These are phyloP conservation scores for Paraconiothyrium brasiliense DNA, from an alignment of 2,329 filamentous ascomycete genomes.

Conservation along the genomic window DNA sequence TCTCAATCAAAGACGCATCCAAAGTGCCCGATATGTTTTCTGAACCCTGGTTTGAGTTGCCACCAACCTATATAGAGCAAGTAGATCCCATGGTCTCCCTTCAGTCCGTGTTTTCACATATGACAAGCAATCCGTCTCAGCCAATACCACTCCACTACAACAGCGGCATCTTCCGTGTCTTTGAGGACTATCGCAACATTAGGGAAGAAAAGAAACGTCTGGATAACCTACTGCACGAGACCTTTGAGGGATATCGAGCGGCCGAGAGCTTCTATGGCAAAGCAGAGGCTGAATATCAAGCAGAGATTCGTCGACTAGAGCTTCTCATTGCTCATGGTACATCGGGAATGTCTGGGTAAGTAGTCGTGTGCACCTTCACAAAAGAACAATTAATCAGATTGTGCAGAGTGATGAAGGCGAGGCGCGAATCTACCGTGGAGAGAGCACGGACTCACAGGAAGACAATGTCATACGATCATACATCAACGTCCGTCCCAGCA, in stretches of 20 bases:
- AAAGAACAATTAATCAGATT: slow-evolving; percentile 15
- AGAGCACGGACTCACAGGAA: slow-evolving; percentile 37
- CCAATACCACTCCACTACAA: slow-evolving; percentile 45
- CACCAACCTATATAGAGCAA: slow-evolving; percentile 23
- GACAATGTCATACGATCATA: slow-evolving; percentile 23
- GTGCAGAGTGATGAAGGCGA: slow-evolving; percentile 49
- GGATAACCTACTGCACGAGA: slow-evolving; percentile 38
- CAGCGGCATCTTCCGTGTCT: slow-evolving; percentile 52
- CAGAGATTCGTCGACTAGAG: slow-evolving; percentile 56
- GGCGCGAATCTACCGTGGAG: slow-evolving; percentile 52
- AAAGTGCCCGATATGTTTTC: slow-evolving; percentile 32
- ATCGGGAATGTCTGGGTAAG: slow-evolving; percentile 51
- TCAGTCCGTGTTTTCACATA: slow-evolving; percentile 38
- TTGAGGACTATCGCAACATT: slow-evolving; percentile 53
- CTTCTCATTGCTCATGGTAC: slow-evolving; percentile 54
- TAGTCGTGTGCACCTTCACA: neutral
- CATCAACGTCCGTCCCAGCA: slow-evolving; percentile 16
- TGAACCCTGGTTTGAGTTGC: slow-evolving; percentile 40
- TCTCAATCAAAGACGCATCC: slow-evolving; percentile 30
- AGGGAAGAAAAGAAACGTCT: slow-evolving; percentile 46
- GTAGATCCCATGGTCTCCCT: slow-evolving; percentile 38
- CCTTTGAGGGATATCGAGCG: slow-evolving; percentile 33
- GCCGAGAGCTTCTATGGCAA: slow-evolving; percentile 45
- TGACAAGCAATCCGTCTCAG: slow-evolving; percentile 28
- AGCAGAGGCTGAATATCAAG: slow-evolving; percentile 48